Conservation (phyloP, 192 early-diverging fungal species). For the Lunasporangiospora selenospora region DNA sequence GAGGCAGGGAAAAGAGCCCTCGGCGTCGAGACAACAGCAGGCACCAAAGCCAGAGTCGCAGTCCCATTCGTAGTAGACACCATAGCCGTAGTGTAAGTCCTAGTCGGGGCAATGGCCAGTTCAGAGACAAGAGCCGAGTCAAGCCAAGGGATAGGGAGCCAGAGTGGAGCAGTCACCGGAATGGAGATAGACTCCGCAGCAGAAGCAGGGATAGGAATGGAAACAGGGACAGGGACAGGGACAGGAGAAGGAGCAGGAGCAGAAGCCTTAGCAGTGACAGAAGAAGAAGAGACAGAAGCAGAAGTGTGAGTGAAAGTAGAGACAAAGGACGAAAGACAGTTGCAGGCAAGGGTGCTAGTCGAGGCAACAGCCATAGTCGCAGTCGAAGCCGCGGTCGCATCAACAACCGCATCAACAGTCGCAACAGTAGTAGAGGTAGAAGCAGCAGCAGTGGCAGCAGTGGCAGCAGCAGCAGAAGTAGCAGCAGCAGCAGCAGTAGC, state of each 20-base stretch:
- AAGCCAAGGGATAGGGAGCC: not conserved
- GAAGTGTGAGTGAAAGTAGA: not conserved
- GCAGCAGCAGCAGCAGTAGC: not conserved
- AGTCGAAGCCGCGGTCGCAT: too few species aligned
- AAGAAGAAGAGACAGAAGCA: conserved; percentile 2
- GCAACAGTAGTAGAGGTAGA: not conserved
- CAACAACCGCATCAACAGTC: too few species aligned
- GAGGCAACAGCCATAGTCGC: too few species aligned
- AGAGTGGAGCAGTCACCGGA: conserved; percentile 8
- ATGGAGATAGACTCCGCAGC: conserved; percentile 7
- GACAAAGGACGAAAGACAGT: not conserved
- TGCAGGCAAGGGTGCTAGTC: too few species aligned
- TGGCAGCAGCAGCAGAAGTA: conserved; percentile 2
- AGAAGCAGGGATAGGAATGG: not conserved
- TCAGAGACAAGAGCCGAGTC: not conserved
- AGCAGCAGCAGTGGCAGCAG: conserved; percentile 5
- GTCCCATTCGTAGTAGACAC: not conserved
- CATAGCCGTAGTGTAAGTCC: not conserved
- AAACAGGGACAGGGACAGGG: conserved; percentile 10
- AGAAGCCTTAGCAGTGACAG: not conserved
- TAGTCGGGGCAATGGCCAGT: not conserved
- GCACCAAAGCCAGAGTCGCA: not conserved
- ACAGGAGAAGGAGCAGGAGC: conserved; percentile 10
- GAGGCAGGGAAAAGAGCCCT: too few species aligned
- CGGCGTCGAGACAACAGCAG: too few species aligned